These are phyloP conservation scores for Quercus lobata DNA, from an alignment of 331 rosid species.

Conservation along the genomic window DNA sequence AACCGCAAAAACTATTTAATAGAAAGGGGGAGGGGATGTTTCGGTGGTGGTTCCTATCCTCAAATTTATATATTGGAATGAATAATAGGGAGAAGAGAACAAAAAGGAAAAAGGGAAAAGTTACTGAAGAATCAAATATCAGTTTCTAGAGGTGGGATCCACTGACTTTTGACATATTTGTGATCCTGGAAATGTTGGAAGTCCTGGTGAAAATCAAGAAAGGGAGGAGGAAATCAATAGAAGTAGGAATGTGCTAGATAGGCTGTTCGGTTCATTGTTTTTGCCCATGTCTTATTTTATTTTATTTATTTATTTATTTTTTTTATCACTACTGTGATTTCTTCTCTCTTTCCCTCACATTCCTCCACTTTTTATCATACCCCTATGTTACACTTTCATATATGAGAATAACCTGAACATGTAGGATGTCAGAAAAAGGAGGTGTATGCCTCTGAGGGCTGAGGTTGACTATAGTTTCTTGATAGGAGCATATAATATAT, in stretches of 20 bases:
- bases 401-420: not conserved
- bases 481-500: no score
- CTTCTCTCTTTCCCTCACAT: not conserved
- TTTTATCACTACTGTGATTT: not conserved
- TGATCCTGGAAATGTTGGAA: not conserved
- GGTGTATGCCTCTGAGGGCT: no score
- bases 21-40: no score
- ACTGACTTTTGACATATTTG: not conserved
- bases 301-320: no score
- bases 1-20: no score
- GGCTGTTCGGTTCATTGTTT: not conserved
- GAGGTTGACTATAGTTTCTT: no score
- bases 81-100: not conserved
- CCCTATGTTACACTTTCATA: not conserved
- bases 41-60: no score
- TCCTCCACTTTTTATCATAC: not conserved
- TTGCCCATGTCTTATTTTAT: no score
- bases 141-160: not conserved
- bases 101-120: not conserved
- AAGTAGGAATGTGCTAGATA: not conserved
- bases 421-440: not conserved
- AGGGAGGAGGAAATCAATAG: not conserved
- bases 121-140: not conserved
- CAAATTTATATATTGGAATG: no score
- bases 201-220: not conserved